Base-by-base conservation (phyloP, 106 monocot genomes). In the Hemerocallis citrina region DNA sequence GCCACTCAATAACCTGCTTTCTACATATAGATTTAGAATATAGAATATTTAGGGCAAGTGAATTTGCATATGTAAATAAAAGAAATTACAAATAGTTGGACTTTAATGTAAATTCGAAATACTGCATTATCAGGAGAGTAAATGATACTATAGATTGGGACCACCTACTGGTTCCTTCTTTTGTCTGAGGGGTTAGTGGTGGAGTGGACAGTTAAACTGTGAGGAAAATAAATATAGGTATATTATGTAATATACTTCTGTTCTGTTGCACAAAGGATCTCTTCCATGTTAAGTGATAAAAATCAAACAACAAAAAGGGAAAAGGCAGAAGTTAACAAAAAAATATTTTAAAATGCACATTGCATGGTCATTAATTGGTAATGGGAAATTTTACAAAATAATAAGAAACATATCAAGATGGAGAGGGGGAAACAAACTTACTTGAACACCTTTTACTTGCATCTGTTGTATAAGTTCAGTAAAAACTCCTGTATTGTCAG, bases 401-500 rank as follows among this genome's bases (percentile, higher is more conserved):
- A 25, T n/a, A 49, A 45, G 29, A 27, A 58, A 59, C 34, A 21
- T 6, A 57, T 46, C 52, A 14, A 14, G 43, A 23, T 11, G 12
- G 5, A 6, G 45, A 14, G 43, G 24, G n/a, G 12, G 5, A 6
- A 52, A 57, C 1, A 46, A 59, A 35, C 77, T 73, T 78, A 86
- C 94, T 71, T 95, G 94, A 37, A 95, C 89, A 51, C 94, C 94
- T 77, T 89, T 95, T 46, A 95, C 94, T 83, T 95, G 89, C 89
- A 95, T 95, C 58, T 95, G 85, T 52, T 95, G 94, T 73, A 95
- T 95, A 48, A 95, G 77, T 69, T 95, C 94, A 34, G 94, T 95
- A 67, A 95, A 95, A 63, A 95, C 86, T 69, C 94, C 94, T 95
- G 70, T 13, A 66, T 64, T 35, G 30, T 58, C n/a, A 70, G 17